phyloP scores from a whole-genome alignment of 2,329 filamentous ascomycete species.

The Aciculosporium take region DNA sequence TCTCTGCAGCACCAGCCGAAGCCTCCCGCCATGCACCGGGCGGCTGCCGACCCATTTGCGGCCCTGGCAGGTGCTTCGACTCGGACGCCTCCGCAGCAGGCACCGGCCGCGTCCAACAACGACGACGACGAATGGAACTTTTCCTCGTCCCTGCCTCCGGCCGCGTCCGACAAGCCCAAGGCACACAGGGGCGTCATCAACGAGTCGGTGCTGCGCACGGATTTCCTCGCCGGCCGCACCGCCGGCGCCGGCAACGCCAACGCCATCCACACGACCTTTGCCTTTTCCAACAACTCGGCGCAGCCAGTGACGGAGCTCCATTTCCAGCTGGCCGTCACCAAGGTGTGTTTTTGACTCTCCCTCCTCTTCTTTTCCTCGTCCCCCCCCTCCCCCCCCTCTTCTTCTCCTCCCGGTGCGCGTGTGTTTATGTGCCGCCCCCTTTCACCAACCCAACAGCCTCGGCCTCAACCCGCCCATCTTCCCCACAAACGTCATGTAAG shows the following conservation, averaged over 20 bases:
- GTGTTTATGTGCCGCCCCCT: too few species aligned
- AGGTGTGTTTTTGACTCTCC: slow-evolving; percentile 52
- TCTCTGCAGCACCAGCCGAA: slow-evolving; percentile 31
- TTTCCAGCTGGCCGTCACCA: slow-evolving; percentile 87
- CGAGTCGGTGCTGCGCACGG: slow-evolving; percentile 55
- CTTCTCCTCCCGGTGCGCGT: too few species aligned
- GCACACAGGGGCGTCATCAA: slow-evolving; percentile 53
- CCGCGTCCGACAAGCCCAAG: slow-evolving; percentile 36
- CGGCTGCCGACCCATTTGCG: slow-evolving; percentile 37
- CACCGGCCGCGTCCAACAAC: slow-evolving; percentile 31
- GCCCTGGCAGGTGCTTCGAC: slow-evolving; percentile 24
- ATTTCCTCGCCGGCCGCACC: slow-evolving; percentile 54
- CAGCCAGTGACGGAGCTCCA: slow-evolving; percentile 65
- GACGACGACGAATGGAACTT: slow-evolving; percentile 97
- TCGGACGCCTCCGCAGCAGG: slow-evolving; percentile 12
- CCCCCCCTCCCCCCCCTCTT: too few species aligned
- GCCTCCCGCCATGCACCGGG: slow-evolving; percentile 27
- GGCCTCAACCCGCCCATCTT: too few species aligned
- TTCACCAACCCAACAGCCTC: too few species aligned
- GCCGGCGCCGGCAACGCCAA: slow-evolving; percentile 37
- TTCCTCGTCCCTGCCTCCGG: slow-evolving; percentile 64
- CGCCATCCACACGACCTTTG: slow-evolving; percentile 55
- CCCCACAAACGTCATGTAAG: too few species aligned
- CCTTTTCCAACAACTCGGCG: slow-evolving; percentile 70
- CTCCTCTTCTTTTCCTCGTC: neutral